These are phyloP conservation scores for Coniferiporia sulphurascens DNA, from an alignment of 1,284 basidiomycete genomes.

Conservation along the genomic window DNA sequence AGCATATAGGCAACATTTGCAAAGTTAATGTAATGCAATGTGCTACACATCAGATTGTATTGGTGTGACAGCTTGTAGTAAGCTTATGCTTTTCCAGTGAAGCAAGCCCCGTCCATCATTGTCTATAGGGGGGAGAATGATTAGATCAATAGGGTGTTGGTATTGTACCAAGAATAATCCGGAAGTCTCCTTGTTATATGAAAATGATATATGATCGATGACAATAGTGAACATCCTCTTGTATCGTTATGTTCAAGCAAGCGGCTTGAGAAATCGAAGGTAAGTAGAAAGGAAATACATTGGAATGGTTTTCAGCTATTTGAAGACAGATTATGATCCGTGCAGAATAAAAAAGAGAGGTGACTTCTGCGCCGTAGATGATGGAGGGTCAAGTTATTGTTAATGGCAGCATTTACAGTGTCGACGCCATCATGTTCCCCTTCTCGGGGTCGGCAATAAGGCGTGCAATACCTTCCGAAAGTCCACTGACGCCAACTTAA, in stretches of 20 bases:
- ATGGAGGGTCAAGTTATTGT: no score
- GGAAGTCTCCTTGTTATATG: background rate
- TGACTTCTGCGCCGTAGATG: no score
- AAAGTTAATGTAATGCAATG: no score
- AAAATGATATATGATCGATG: background rate
- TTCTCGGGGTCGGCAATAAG: constrained; percentile 12
- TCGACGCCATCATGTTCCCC: no score
- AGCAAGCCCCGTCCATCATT: constrained; percentile 72
- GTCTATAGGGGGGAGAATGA: constrained; percentile 44
- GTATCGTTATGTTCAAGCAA: background rate
- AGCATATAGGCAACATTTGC: no score
- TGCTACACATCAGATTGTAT: no score
- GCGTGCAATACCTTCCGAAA: constrained; percentile 13
- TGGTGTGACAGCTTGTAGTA: no score
- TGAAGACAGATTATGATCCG: background rate
- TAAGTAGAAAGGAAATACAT: background rate
- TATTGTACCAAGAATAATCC: constrained; percentile 26
- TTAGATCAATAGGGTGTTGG: background rate
- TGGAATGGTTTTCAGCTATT: background rate
- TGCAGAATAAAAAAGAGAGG: background rate
- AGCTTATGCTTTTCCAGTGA: constrained; percentile 72
- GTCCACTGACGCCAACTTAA: constrained; percentile 17
- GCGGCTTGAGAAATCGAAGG: background rate
- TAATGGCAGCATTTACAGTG: no score
- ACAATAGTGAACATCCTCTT: background rate